These are phyloP conservation scores for Zea mays DNA, from an alignment of 176 grass and related monocot genomes.

Conservation along the genomic window DNA sequence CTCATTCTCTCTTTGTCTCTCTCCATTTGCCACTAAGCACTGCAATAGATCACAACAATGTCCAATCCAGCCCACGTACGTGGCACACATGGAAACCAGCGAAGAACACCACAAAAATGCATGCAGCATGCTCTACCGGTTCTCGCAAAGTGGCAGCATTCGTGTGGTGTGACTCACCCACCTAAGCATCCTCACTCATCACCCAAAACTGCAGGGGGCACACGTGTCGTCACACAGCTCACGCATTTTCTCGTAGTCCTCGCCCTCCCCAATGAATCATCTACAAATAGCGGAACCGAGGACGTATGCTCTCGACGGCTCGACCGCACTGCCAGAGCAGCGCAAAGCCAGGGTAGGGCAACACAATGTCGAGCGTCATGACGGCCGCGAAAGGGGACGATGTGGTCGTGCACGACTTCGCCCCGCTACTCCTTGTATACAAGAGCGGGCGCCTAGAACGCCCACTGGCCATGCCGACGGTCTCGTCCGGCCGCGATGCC, in stretches of 20 bases:
- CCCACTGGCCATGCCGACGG: slow-evolving; percentile 8
- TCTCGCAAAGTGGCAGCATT: not conserved
- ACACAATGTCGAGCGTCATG: not conserved
- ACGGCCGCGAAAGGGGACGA: not conserved
- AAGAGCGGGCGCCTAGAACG: slow-evolving; percentile 56
- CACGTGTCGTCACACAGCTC: not conserved
- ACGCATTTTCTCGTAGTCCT: not conserved
- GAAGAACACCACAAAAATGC: not conserved
- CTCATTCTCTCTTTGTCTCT: too few species aligned
- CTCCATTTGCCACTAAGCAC: too few species aligned
- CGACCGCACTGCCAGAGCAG: too few species aligned
- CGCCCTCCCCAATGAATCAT: not conserved
- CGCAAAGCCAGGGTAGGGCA: not conserved
- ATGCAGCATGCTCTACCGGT: not conserved
- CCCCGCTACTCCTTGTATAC: slow-evolving; percentile 40
- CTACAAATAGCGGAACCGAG: not conserved
- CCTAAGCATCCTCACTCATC: slow-evolving; percentile 6
- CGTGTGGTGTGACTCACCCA: slow-evolving; percentile 33
- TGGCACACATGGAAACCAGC: not conserved
- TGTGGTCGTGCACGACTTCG: slow-evolving; percentile 50
- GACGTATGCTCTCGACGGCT: not conserved
- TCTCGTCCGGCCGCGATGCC: slow-evolving; percentile 35
- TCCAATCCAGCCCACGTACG: too few species aligned
- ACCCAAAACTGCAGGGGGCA: not conserved
- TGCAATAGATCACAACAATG: too few species aligned